These are phyloP conservation scores for Tulasnella sp. DNA, from an alignment of 768 basidiomycete genomes.

Conservation along the genomic window DNA sequence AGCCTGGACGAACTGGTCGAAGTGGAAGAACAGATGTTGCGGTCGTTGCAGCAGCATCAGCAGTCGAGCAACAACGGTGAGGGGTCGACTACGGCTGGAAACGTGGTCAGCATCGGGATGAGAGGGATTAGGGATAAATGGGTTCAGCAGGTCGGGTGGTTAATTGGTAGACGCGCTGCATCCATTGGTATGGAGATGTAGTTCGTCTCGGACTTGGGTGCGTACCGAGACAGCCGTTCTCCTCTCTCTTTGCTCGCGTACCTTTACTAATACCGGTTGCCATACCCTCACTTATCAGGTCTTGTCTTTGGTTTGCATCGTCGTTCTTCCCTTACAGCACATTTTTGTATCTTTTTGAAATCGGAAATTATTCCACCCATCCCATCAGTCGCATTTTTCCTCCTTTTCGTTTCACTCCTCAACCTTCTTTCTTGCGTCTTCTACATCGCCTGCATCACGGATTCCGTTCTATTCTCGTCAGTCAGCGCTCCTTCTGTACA, in stretches of 20 bases:
- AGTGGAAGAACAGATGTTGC: slow-evolving; percentile 31
- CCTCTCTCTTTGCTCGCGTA: background rate
- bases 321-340: background rate
- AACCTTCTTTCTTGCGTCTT: background rate
- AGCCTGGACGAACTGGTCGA: slow-evolving; percentile 61
- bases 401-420: background rate
- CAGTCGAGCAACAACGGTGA: slow-evolving; percentile 1
- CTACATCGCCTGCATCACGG: background rate
- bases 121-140: slow-evolving; percentile 47
- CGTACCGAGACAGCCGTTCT: background rate
- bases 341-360: background rate
- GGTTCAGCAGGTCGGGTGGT: slow-evolving; percentile 68
- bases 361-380: background rate
- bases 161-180: slow-evolving; percentile 37
- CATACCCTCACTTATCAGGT: background rate
- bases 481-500: background rate
- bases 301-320: background rate
- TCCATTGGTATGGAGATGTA: slow-evolving; percentile 12
- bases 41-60: slow-evolving; percentile 30
- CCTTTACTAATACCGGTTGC: background rate
- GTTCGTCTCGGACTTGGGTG: background rate
- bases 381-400: background rate
- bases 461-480: background rate
- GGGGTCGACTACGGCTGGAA: background rate
- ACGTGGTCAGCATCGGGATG: slow-evolving; percentile 23